Evolutionary conservation across 495 filamentous ascomycete species (phyloP).

Genomic region (Cercophora sp.): DNA sequence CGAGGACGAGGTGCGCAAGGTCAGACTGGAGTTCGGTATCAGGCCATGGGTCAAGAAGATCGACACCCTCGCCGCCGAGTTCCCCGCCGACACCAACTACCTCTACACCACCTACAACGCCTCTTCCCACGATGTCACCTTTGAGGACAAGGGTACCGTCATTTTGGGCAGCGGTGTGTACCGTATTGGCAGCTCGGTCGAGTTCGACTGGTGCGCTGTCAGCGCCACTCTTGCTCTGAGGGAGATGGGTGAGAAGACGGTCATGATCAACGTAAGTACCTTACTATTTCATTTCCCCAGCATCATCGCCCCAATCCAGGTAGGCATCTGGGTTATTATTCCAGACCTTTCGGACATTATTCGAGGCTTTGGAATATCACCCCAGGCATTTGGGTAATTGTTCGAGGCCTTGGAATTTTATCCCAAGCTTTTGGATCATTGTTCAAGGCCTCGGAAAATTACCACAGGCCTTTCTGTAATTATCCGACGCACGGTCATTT

Average conservation of each 20-base stretch:
- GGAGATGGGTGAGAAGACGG: constrained; percentile 92
- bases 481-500: too few relatives aligned
- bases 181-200: constrained; percentile 93
- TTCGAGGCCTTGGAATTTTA: too few relatives aligned
- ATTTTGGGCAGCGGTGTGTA: constrained; percentile 94
- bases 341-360: too few relatives aligned
- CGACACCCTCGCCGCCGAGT: constrained; percentile 94
- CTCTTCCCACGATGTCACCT: constrained; percentile 88
- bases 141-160: constrained; percentile 87
- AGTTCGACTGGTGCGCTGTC: constrained; percentile 99
- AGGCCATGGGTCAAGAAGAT: constrained; percentile 94
- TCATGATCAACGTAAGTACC: constrained; percentile 79
- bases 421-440: too few relatives aligned
- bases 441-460: too few relatives aligned
- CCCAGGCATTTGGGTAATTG: too few relatives aligned
- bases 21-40: constrained; percentile 81
- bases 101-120: constrained; percentile 98
- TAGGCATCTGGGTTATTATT: too few relatives aligned
- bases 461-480: too few relatives aligned
- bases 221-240: constrained; percentile 83
- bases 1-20: constrained; percentile 85
- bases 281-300: background rate
- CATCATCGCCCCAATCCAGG: too few relatives aligned
- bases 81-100: constrained; percentile 96
- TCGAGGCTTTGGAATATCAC: too few relatives aligned